These are phyloP conservation scores for Kalmusia sp. DNA, from an alignment of 2,329 filamentous ascomycete genomes.

Conservation along the genomic window DNA sequence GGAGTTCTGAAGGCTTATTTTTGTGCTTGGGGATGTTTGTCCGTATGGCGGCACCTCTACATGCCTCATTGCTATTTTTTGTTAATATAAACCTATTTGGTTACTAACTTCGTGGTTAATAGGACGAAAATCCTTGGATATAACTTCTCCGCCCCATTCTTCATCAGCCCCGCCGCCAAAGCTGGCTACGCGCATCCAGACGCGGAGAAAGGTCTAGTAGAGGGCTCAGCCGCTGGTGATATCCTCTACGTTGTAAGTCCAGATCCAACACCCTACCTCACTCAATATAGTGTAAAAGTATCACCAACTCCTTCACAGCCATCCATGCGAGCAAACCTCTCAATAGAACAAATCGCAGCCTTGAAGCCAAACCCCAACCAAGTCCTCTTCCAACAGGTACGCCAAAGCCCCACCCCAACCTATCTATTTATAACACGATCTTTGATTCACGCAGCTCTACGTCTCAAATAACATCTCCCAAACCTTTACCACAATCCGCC, in stretches of 20 bases:
- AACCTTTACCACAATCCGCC: constrained; percentile 29
- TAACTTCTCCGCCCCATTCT: constrained; percentile 58
- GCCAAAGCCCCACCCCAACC: neutral
- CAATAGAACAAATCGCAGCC: constrained; percentile 35
- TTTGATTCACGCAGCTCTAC: constrained; percentile 26
- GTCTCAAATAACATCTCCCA: constrained; percentile 31
- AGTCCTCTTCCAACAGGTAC: constrained; percentile 38
- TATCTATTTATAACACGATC: too few relatives aligned
- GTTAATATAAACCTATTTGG: too few relatives aligned
- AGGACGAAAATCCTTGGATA: constrained; percentile 59
- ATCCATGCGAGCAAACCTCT: constrained; percentile 38
- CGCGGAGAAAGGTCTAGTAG: constrained; percentile 56
- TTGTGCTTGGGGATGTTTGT: too few relatives aligned
- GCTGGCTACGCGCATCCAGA: constrained; percentile 48
- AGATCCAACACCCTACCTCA: too few relatives aligned
- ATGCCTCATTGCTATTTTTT: too few relatives aligned
- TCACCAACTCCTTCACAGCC: too few relatives aligned
- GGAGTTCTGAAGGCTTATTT: too few relatives aligned
- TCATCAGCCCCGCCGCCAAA: constrained; percentile 50
- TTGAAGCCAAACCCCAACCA: constrained; percentile 27
- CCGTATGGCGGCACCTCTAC: too few relatives aligned
- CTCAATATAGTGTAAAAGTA: too few relatives aligned
- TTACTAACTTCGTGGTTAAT: too few relatives aligned
- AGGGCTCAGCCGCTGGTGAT: constrained; percentile 52
- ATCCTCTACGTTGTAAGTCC: constrained; percentile 61